Percentiles rank a stretch among this genome's conserved stretches.
Evolutionary conservation across 2,329 filamentous ascomycete genomes (phyloP).

Genomic region (Exophiala mesophila): DNA sequence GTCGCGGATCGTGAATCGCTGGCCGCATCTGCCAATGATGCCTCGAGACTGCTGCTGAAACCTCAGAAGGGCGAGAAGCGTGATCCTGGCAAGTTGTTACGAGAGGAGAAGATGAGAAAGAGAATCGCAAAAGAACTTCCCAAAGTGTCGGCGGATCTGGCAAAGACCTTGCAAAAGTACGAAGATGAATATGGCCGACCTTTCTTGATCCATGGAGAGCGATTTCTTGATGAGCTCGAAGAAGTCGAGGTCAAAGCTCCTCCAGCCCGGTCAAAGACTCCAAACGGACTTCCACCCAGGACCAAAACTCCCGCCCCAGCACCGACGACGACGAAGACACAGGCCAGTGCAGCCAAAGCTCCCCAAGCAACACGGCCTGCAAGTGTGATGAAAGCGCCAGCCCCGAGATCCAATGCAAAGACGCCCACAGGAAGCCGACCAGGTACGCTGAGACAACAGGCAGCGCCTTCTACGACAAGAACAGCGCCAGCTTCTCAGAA

Average conservation of each 20-base stretch:
- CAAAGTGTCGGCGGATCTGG: slow-evolving; percentile 80
- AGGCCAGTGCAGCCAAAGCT: slow-evolving; percentile 12
- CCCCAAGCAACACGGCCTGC: slow-evolving; percentile 28
- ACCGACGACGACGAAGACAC: slow-evolving; percentile 14
- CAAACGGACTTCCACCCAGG: slow-evolving; percentile 55
- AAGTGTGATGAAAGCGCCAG: slow-evolving; percentile 38
- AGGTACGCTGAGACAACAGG: slow-evolving; percentile 35
- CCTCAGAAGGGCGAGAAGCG: slow-evolving; percentile 90
- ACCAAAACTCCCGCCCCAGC: slow-evolving; percentile 42
- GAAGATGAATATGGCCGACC: slow-evolving; percentile 91
- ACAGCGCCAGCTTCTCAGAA: slow-evolving; percentile 28
- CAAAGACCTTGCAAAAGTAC: slow-evolving; percentile 75
- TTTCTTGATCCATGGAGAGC: slow-evolving; percentile 87
- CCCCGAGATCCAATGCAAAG: slow-evolving; percentile 42
- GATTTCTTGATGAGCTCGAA: slow-evolving; percentile 83
- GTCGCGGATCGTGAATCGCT: slow-evolving; percentile 84
- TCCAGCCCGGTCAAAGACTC: slow-evolving; percentile 70
- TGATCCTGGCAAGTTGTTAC: slow-evolving; percentile 85
- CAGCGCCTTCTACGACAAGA: slow-evolving; percentile 18
- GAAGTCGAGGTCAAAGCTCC: slow-evolving; percentile 54
- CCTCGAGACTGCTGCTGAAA: slow-evolving; percentile 84
- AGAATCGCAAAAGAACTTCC: slow-evolving; percentile 92
- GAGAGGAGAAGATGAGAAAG: slow-evolving; percentile 99
- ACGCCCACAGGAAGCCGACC: slow-evolving; percentile 41
- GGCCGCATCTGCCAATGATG: slow-evolving; percentile 86